Evolutionary conservation across 768 basidiomycete genomes (phyloP).

Genomic region (Cubamyces sp.): DNA sequence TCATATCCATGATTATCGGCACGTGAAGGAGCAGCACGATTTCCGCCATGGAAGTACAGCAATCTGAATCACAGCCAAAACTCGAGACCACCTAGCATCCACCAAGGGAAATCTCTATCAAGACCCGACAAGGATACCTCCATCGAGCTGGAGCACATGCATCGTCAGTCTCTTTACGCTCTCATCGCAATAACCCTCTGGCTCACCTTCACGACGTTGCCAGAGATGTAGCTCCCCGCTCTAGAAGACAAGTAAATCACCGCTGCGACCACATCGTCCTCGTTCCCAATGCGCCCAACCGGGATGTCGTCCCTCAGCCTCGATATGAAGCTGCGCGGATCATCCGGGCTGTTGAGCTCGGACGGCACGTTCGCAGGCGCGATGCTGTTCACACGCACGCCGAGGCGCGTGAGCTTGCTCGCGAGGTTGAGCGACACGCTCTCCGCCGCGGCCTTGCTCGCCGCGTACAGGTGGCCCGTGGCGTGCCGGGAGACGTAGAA

Average conservation of each 20-base stretch:
- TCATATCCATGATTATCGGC: too few relatives aligned
- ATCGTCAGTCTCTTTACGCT: not conserved
- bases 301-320: conserved; percentile 13
- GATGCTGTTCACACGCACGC: conserved; percentile 27
- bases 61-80: too few relatives aligned
- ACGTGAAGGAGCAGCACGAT: too few relatives aligned
- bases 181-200: not conserved
- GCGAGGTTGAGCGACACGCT: conserved; percentile 26
- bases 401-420: conserved; percentile 24
- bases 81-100: too few relatives aligned
- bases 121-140: not conserved
- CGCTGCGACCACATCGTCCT: conserved; percentile 23
- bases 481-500: conserved; percentile 18
- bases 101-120: not conserved
- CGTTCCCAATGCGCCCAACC: conserved; percentile 24
- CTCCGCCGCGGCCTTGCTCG: conserved; percentile 26
- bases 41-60: too few relatives aligned
- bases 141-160: not conserved
- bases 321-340: conserved; percentile 27
- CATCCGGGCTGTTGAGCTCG: conserved; percentile 23
- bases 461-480: conserved; percentile 20
- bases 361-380: conserved; percentile 25
- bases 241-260: conserved; percentile 22
- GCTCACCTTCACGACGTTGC: conserved; percentile 20
- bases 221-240: conserved; percentile 25